Evolutionary conservation across 352 stramenopile genomes (phyloP), one percentile per base, ranked within the genome.

Genomic region (Saprolegnia diclina): DNA sequence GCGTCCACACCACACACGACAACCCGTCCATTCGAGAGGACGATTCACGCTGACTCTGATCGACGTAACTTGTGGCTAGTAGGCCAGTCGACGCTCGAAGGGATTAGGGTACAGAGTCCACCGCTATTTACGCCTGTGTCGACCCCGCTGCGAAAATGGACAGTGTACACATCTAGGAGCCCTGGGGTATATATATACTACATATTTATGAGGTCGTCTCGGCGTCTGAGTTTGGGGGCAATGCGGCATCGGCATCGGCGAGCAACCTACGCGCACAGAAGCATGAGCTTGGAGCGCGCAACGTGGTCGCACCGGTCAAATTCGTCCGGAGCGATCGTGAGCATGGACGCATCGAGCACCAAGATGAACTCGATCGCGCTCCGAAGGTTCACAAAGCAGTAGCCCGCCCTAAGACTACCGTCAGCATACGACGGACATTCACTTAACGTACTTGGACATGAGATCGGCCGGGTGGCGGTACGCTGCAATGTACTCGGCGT

Each of bases 361-460:
- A 77, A 82, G 48, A 97, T 89, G 71, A 97, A 97, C 66, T 96
- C 90, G 64, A 97, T 80, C 0, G 90, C 90, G 45, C 88, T 96
- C 21, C 89, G 85, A 22, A 97, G 74, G 56, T 97, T 97, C 5
- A 95, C 89, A 71, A 97, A 96, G 64, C 90, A 97, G 65, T 97
- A 97, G 22, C 90, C 90, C 40, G 85, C 82, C 68, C 86, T 94
- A 56, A 5, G 54, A 29, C 61, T 13, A 18, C n/a, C n/a, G 48
- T 10, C 64, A 24, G 32, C 52, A 46, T 72, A 26, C 57, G 50
- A 29, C 35, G 5, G 40, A 40, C 55, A 61, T 13, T 13, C 13
- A 69, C 22, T 53, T 45, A 46, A 16, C 71, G 14, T 68, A 92
- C 85, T 97, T 96, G 63, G 87, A 94, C 87, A 97, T 95, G 55